phyloP scores from a whole-genome alignment of 140 eudicot genomes.

The Bidens hawaiensis region DNA sequence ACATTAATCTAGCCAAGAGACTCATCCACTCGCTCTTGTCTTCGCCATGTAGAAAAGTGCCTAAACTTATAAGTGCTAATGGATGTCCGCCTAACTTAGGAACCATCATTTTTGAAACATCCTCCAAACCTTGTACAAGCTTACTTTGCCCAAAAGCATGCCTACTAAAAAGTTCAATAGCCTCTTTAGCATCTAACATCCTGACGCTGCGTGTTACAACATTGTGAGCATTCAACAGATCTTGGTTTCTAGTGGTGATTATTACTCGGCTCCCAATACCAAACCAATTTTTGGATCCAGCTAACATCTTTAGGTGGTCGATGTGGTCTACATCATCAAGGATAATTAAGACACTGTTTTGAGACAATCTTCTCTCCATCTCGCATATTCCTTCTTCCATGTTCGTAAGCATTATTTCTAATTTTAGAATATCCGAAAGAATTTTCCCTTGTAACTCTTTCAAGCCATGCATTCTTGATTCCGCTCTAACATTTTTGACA shows the following conservation, averaged over 20 bases:
- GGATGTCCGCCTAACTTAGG: slow-evolving; percentile 19
- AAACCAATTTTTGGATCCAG: slow-evolving; percentile 24
- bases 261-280: slow-evolving; percentile 26
- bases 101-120: background rate
- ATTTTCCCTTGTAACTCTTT: slow-evolving; percentile 17
- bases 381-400: background rate
- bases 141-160: background rate
- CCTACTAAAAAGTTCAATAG: slow-evolving; percentile 1
- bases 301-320: slow-evolving; percentile 13
- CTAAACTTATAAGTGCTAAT: slow-evolving; percentile 13
- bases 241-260: slow-evolving; percentile 12
- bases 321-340: too few relatives aligned
- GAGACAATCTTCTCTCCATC: too few relatives aligned
- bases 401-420: background rate
- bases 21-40: too few relatives aligned
- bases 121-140: slow-evolving; percentile 4
- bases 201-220: background rate
- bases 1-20: background rate
- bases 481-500: too few relatives aligned
- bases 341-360: too few relatives aligned
- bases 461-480: slow-evolving; percentile 21
- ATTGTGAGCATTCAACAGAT: background rate
- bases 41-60: background rate
- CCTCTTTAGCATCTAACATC: background rate
- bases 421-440: slow-evolving; percentile 3